Evolutionary conservation across 139 green algal species (phyloP), one percentile per base, ranked within the genome.

Genomic region (Eudorina sp.): DNA sequence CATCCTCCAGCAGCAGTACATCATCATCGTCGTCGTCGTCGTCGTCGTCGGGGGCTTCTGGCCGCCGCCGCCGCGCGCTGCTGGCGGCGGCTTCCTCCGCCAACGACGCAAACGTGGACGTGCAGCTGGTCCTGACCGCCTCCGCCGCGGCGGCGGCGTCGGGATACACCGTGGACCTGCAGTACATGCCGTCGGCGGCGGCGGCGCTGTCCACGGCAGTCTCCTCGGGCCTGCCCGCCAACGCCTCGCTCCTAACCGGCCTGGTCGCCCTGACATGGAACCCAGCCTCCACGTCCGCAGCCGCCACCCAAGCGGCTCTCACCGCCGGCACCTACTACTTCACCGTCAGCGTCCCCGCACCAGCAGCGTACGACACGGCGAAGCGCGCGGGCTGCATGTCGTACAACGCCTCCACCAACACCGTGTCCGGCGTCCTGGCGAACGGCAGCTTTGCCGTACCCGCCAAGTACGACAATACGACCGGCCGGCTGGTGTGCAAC

Each of bases 161-260:
- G 3, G 62, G 45, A 16, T 87, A 87, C 43, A 25, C 62, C 81
- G 40, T 87, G 0, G 64, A 66, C 31, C 81, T 87, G 21, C 31
- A 41, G 64, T 87, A 87, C 36, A 31, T 60, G 43, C 46, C 64
- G 5, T 38, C 81, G 11, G 43, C 81, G 5, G 46, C 31, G 4
- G n/a, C 81, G 8, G 81, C 62, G 31, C 62, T 87, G 0, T 6
- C 64, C 7, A 36, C 46, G 0, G 43, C 46, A 1, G 2, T 79
- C 62, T 64, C 79, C 2, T 21, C 60, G 21, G 5, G 5, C 0
- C 62, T 38, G 19, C 19, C n/a, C 31, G 2, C 43, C 45, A 16
- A 53, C 64, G 25, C 80, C 4, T 16, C 21, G 53, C 23, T 68
- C 13, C 46, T 55, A 18, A 68, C 62, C 45, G 81, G 81, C 31